Conservation (phyloP, 208 protist genomes). For the Angomonas ambiguus region DNA sequence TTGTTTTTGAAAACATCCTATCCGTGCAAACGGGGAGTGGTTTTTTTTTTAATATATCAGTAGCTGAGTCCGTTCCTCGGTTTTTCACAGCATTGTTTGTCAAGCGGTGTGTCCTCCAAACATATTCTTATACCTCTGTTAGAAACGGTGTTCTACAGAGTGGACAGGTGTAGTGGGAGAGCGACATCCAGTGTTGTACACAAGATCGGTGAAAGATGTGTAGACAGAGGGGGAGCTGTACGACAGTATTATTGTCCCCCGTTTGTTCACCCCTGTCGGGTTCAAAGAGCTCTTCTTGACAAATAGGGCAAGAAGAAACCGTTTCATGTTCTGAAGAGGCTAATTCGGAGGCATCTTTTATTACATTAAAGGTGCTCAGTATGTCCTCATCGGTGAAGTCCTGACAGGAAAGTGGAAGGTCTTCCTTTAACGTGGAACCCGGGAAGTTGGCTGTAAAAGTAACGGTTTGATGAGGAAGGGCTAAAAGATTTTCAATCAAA, state of each 20-base stretch:
- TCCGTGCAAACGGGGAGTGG: no score
- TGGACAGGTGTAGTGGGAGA: neutral
- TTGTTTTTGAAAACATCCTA: no score
- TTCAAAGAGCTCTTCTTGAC: neutral
- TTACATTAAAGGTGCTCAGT: neutral
- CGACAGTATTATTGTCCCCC: neutral
- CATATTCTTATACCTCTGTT: neutral
- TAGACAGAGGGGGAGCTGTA: neutral
- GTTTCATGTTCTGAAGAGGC: neutral
- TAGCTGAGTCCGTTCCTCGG: no score
- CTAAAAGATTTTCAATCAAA: neutral
- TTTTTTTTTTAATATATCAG: no score
- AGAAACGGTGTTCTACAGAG: neutral
- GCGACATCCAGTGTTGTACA: neutral
- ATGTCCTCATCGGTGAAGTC: conserved; percentile 2
- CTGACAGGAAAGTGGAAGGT: neutral
- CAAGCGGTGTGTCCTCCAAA: no score
- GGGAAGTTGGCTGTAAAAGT: neutral
- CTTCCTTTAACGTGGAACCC: neutral
- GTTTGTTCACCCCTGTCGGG: neutral
- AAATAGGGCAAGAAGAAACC: neutral
- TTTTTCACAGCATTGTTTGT: no score
- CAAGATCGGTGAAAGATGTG: conserved; percentile 3
- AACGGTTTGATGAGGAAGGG: neutral
- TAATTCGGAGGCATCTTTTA: neutral